Base-by-base conservation (phyloP, 2,329 filamentous ascomycete species). In the Polychaeton citri region DNA sequence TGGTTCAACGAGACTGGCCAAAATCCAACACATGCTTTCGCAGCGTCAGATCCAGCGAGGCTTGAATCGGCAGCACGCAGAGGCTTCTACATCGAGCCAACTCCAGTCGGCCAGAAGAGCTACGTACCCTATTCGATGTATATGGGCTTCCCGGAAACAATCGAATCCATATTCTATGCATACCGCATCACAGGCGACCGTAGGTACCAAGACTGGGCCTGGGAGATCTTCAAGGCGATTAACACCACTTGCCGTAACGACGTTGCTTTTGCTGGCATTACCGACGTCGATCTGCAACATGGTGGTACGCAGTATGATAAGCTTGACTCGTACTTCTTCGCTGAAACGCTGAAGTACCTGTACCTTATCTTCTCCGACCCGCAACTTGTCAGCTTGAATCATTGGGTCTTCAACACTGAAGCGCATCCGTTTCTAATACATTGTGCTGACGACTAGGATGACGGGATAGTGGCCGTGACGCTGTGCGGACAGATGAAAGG, bases 101-200 rank as follows among this genome's bases (percentile, higher is more conserved):
- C 66, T 3, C 61, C 60, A 17, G 64, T 77, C 34, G 54, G 60
- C 33, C 69, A 76, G 37, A n/a, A n/a, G n/a, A n/a, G n/a, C n/a
- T n/a, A n/a, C n/a, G n/a, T n/a, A n/a, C n/a, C n/a, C n/a, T n/a
- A n/a, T n/a, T 58, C 62, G 33, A 66, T 67, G 38, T 81, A 81
- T 50, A 72, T 81, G 28, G 64, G 81, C 31, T 69, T 77, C 9
- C 81, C 81, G 18, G 81, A 87, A 58, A 81, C 81, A 2, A 82
- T 87, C 35, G 81, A 87, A 61, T 80, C 74, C 10, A 72, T 87
- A 4, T 87, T 82, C 55, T 71, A 83, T 52, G 72, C 86, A 65
- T 83, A 79, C 54, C 72, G 80, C 38, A 64, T 82, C 40, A 84
- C 79, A 0, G 80, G 78, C 20, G 73, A 81, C 43, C 44, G 64